Conservation (phyloP, 306 rosid species). For the Echinosophora koreensis region DNA sequence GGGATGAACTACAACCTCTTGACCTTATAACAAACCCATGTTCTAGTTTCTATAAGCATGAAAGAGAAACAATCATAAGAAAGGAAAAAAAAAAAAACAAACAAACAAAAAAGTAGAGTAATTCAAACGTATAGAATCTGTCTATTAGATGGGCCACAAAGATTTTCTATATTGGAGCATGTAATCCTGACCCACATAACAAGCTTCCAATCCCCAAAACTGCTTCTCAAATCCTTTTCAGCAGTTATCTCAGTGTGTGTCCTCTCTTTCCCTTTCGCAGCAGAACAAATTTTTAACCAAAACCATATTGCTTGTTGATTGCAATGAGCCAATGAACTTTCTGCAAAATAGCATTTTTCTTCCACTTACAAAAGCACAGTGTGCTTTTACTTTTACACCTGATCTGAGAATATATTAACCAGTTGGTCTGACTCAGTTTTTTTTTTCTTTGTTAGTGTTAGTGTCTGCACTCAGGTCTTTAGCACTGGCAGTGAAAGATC, state of each 20-base stretch:
- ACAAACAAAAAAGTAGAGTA: conserved; percentile 36
- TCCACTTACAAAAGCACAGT: conserved; percentile 37
- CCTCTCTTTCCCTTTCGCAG: conserved; percentile 40
- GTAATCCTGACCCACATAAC: conserved; percentile 44
- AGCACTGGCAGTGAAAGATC: conserved; percentile 29
- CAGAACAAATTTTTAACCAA: conserved; percentile 50
- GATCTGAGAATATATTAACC: conserved; percentile 29
- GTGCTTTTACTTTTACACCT: conserved; percentile 47
- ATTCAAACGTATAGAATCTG: conserved; percentile 43
- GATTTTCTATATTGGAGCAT: conserved; percentile 31
- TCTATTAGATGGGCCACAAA: conserved; percentile 44
- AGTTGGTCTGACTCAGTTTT: conserved; percentile 41
- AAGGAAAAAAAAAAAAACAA: conserved; percentile 19
- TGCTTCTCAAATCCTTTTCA: conserved; percentile 26
- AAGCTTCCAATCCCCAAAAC: conserved; percentile 47
- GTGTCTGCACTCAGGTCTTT: conserved; percentile 41
- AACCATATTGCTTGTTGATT: conserved; percentile 36
- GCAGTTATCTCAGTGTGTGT: conserved; percentile 20
- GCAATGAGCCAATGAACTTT: conserved; percentile 48
- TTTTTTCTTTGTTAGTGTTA: conserved; percentile 40
- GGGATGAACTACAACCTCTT: conserved; percentile 11
- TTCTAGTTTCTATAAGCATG: conserved; percentile 44
- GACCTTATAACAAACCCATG: conserved; percentile 39
- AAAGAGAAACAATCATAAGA: conserved; percentile 45
- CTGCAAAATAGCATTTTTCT: conserved; percentile 40